Base-by-base conservation (phyloP, 805 yeast species). In the Nakazawaea pomicola region DNA sequence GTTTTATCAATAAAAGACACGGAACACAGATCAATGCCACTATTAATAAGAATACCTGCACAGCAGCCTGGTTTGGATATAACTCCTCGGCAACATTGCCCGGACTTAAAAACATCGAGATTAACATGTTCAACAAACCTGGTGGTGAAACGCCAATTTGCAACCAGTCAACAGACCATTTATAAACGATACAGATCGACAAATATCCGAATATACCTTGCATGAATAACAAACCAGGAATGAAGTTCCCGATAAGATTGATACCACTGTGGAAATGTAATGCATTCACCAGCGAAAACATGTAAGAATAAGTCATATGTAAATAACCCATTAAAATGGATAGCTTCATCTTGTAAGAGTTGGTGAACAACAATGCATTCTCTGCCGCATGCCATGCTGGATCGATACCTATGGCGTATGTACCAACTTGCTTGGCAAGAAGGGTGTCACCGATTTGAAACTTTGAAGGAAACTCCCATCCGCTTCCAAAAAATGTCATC, bases 341-440 rank as follows among this genome's bases (percentile, higher is more conserved):
- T 44, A 83, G 61, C 51, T 83, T 83, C 90, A 83, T 83, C 58
- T 83, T 83, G 60, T 79, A 81, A 0, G 89, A 82, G 55, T 83
- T 83, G 23, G 84, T 67, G 56, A 83, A 83, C 38, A 83, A 58
- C 42, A 83, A 62, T 24, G 76, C 79, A 54, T 82, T 83, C 45
- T 83, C 90, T 24, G 88, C 64, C n/a, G 88, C 88, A 55, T 83
- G 90, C 90, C 90, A 83, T 12, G 75, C 78, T 60, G 78, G 74
- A 61, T 83, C 90, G 37, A 82, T 57, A 43, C 90, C 90, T 43
- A 80, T 60, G 20, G 76, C 64, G 51, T 82, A 82, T 8, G 71
- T 70, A 20, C 79, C 80, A 7, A 64, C 60, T 43, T 62, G 65
- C 7, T 58, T 58, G 4, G 79, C 88, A 27, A 58, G 56, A 25